Base-by-base conservation (phyloP, 2,329 filamentous ascomycete genomes). In the Incumbomyces lentus region DNA sequence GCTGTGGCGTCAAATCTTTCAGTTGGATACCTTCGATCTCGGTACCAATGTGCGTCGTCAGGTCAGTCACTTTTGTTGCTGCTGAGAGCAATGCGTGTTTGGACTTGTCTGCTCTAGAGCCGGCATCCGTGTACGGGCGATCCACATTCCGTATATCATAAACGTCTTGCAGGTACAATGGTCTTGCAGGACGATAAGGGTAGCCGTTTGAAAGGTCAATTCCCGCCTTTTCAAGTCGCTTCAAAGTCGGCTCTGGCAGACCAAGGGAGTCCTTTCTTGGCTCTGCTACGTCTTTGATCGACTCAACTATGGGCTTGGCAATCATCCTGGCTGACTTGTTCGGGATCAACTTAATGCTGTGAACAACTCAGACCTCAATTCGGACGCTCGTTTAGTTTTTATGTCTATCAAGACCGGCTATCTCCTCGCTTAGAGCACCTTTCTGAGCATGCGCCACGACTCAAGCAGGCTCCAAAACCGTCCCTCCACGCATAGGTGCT, bases 191-290 rank as follows among this genome's bases (percentile, higher is more conserved):
- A 0, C 81, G 75, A 55, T 86, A 85, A 0, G 83, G 83, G 53
- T 86, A 86, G 0, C 82, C 83, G 1, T 76, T 65, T 1, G 79
- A 82, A 2, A 86, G 68, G 58, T 87, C 81, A 44, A 86, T 73
- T 1, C 79, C 81, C 0, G 79, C 81, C 51, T 82, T 84, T 54
- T 78, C 75, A 0, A 86, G 69, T 3, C 82, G 72, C 40, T 71
- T 66, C 1, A 72, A 69, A 1, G 81, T 67, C 1, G 74, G 55
- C 8, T 69, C 69, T 2, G 83, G 83, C 6, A 86, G 67, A 1
- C 69, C 71, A 1, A 87, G 68, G 0, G 66, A 79, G 58, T 85
- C 80, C 56, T 84, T 86, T 51, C 65, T 71, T 1, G 75, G 82
- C 49, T 74, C 64, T 6, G 73, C 75, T 12, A 79, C 74, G 58